Conservation (phyloP, 1,284 basidiomycete genomes). For the Tausonia pullulans region DNA sequence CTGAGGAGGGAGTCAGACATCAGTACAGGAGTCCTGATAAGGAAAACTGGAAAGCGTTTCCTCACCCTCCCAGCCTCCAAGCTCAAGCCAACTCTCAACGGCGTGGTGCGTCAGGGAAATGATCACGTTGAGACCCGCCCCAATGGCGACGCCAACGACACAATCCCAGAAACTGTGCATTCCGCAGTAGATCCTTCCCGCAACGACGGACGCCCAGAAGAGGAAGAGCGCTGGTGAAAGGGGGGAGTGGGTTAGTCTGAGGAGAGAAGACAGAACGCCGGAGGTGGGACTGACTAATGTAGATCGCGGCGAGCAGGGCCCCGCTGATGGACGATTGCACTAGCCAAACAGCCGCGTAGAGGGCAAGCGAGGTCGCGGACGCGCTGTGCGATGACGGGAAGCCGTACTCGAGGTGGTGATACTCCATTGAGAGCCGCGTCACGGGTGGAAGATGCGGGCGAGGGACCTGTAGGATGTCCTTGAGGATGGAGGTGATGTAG, state of each 20-base stretch:
- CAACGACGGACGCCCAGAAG: constrained; percentile 24
- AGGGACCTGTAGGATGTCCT: constrained; percentile 84
- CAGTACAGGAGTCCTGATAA: neutral
- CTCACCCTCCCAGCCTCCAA: constrained; percentile 43
- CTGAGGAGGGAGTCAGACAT: neutral
- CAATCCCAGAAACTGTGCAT: constrained; percentile 84
- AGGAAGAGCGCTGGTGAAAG: neutral
- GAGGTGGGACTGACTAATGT: neutral
- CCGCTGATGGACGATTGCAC: neutral
- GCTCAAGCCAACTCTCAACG: constrained; percentile 39
- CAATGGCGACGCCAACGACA: constrained; percentile 52
- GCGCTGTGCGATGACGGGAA: constrained; percentile 96
- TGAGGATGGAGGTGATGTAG: constrained; percentile 70
- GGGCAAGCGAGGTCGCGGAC: constrained; percentile 76
- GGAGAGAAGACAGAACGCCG: too few relatives aligned
- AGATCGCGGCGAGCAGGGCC: neutral
- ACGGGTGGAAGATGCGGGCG: constrained; percentile 85
- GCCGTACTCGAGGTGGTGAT: constrained; percentile 40
- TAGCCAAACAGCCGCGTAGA: constrained; percentile 49
- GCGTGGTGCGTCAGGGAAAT: constrained; percentile 22
- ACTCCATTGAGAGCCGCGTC: constrained; percentile 49
- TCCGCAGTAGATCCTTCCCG: constrained; percentile 63
- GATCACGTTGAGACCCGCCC: constrained; percentile 50
- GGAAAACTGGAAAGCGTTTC: neutral
- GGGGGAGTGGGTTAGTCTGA: neutral